A percentile compares a stretch with the other conserved stretches of the same genome.
Conservation (phyloP, 352 stramenopile genomes). For the Lagenidium sp. region DNA sequence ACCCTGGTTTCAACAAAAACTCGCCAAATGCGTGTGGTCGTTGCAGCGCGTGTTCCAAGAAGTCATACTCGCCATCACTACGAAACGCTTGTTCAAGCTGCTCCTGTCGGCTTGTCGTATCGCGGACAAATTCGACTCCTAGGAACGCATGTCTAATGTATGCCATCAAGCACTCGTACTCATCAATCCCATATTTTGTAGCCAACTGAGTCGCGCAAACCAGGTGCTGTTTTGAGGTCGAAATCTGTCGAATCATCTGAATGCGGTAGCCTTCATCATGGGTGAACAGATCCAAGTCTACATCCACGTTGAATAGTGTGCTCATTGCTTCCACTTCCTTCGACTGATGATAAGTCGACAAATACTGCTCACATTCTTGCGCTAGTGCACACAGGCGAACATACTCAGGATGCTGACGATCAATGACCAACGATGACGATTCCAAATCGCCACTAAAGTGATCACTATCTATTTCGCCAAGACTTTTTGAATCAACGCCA, state of each 20-base stretch:
- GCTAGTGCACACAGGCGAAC: too few relatives aligned
- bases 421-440: too few relatives aligned
- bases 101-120: slow-evolving; percentile 25
- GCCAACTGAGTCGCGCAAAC: slow-evolving; percentile 42
- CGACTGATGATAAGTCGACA: slow-evolving; percentile 40
- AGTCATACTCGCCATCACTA: slow-evolving; percentile 24
- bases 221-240: slow-evolving; percentile 40
- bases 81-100: slow-evolving; percentile 61
- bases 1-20: slow-evolving; percentile 30
- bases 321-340: slow-evolving; percentile 59
- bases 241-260: slow-evolving; percentile 34
- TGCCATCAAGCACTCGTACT: slow-evolving; percentile 45
- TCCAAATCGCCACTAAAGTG: too few relatives aligned
- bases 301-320: slow-evolving; percentile 42
- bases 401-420: too few relatives aligned
- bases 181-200: slow-evolving; percentile 55
- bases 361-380: slow-evolving; percentile 28
- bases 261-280: slow-evolving; percentile 37
- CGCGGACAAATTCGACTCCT: background rate
- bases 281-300: slow-evolving; percentile 50
- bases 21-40: slow-evolving; percentile 36
- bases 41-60: slow-evolving; percentile 59
- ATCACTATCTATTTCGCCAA: too few relatives aligned
- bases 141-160: slow-evolving; percentile 48
- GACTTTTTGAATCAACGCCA: too few relatives aligned